These are phyloP conservation scores for Trametopsis cervina DNA, from an alignment of 768 basidiomycete species.

Conservation along the genomic window DNA sequence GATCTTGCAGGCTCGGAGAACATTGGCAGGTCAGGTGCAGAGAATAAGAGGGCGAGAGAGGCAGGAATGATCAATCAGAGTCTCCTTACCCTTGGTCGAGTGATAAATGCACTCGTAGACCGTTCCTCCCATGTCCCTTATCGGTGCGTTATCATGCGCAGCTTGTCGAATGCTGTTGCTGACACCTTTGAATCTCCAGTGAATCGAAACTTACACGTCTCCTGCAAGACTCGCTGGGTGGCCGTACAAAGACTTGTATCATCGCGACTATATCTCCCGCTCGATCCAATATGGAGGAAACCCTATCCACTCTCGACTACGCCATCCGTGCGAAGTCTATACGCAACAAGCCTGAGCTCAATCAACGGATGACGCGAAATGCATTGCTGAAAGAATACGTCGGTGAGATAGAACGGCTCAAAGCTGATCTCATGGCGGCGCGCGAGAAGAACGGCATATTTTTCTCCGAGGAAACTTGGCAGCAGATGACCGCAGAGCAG, in stretches of 20 bases:
- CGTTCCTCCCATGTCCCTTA: constrained; percentile 90
- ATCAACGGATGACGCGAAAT: constrained; percentile 90
- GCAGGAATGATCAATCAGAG: constrained; percentile 99
- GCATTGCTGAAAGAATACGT: constrained; percentile 91
- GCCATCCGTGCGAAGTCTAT: constrained; percentile 94
- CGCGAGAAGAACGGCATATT: constrained; percentile 96
- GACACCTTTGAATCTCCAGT: constrained; percentile 31
- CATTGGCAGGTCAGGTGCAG: constrained; percentile 91
- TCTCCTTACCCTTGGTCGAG: constrained; percentile 90
- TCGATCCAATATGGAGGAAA: constrained; percentile 92
- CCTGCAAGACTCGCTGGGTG: constrained; percentile 80
- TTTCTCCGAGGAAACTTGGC: constrained; percentile 88
- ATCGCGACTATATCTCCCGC: constrained; percentile 96
- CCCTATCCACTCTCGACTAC: constrained; percentile 94
- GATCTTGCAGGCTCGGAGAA: constrained; percentile 98
- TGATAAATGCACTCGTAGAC: constrained; percentile 95
- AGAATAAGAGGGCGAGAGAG: constrained; percentile 90
- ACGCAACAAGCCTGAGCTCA: constrained; percentile 90
- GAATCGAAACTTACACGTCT: constrained; percentile 81
- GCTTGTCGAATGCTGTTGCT: constrained; percentile 1
- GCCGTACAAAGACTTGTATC: constrained; percentile 94
- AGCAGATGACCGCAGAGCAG: constrained; percentile 70
- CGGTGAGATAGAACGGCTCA: constrained; percentile 87
- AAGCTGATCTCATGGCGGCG: constrained; percentile 83
- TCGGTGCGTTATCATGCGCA: constrained; percentile 42